Percentiles rank a stretch among this genome's conserved stretches.
phyloP scores from a whole-genome alignment of 495 filamentous ascomycete species.

The Tuber melanosporum region DNA sequence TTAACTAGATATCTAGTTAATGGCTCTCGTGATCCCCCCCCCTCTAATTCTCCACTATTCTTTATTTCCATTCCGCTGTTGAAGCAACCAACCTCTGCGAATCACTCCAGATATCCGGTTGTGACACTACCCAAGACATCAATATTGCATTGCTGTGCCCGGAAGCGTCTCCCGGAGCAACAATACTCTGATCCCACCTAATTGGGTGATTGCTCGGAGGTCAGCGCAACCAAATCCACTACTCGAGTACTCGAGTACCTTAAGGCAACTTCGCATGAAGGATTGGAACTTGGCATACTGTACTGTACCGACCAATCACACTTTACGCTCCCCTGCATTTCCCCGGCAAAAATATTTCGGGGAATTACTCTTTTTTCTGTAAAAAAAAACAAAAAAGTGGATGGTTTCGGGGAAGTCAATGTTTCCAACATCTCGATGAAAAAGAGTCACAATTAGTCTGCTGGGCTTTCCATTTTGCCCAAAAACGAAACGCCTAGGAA shows the following conservation, averaged over 20 bases:
- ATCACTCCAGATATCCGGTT: background rate
- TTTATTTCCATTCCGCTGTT: background rate
- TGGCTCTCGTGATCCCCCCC: background rate
- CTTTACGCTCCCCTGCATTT: background rate
- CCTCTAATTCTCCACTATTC: background rate
- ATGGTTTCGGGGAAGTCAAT: background rate
- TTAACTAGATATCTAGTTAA: background rate
- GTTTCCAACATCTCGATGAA: background rate
- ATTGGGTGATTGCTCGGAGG: conserved; percentile 1
- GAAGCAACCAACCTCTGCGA: background rate
- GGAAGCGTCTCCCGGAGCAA: background rate
- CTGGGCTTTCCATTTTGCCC: background rate
- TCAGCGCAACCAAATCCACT: background rate
- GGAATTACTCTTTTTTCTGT: background rate
- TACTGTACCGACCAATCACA: no score
- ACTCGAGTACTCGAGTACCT: no score
- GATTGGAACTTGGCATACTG: background rate
- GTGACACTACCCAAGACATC: background rate
- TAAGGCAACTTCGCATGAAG: background rate
- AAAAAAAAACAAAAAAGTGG: background rate
- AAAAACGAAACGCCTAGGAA: background rate
- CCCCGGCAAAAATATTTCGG: background rate
- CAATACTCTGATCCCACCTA: conserved; percentile 3
- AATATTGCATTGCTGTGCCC: background rate
- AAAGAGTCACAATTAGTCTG: background rate